phyloP scores from a whole-genome alignment of 2,329 filamentous ascomycete genomes.

The Sporothrix pseudoabietina region DNA sequence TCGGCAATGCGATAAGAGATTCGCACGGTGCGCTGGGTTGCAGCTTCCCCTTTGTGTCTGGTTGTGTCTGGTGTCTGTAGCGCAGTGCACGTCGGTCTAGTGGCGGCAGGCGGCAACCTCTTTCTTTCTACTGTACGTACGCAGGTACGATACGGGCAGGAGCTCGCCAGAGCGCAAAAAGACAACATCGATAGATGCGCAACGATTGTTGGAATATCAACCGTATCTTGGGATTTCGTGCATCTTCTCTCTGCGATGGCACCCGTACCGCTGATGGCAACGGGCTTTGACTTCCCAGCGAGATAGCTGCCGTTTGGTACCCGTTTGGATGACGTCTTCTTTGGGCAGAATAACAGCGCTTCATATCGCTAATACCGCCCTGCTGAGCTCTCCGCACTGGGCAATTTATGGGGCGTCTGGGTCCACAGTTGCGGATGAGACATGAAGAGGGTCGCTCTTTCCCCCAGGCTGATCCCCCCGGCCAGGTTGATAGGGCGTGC shows the following conservation, averaged over 20 bases:
- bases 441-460: neutral
- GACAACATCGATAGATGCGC: neutral
- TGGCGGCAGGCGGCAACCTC: neutral
- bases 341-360: constrained; percentile 1
- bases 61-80: constrained; percentile 18
- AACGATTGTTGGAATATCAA: neutral
- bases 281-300: neutral
- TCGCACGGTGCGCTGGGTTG: constrained; percentile 33
- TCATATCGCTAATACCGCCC: neutral
- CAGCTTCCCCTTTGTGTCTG: constrained; percentile 22
- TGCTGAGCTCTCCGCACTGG: constrained; percentile 25
- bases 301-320: neutral
- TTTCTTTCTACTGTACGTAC: neutral
- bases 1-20: constrained; percentile 39
- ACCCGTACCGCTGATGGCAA: neutral
- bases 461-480: neutral
- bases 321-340: constrained; percentile 10
- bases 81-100: neutral
- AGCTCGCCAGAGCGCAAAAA: neutral
- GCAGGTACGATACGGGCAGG: neutral
- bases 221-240: neutral
- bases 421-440: constrained; percentile 16
- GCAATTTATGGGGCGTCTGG: constrained; percentile 20
- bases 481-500: constrained; percentile 8
- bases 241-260: neutral